Conservation (phyloP, 129 eudicot species). For the Escallonia herrerae region DNA sequence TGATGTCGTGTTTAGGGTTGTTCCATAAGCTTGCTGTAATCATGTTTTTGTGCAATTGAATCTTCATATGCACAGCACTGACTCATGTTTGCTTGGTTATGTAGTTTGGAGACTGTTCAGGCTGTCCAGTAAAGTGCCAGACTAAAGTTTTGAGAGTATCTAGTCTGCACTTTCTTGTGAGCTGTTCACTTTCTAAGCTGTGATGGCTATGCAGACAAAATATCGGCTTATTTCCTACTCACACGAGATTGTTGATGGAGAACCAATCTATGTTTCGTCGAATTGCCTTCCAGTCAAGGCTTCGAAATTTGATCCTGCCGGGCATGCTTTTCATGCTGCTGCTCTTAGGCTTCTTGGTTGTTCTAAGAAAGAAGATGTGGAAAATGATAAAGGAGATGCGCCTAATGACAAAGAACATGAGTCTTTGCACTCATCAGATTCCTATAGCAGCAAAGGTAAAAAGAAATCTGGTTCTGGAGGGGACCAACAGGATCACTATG, state of each 20-base stretch:
- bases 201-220: conserved; percentile 35
- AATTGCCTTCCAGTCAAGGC: conserved; percentile 73
- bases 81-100: background rate
- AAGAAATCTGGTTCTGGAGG: conserved; percentile 69
- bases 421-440: conserved; percentile 52
- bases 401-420: conserved; percentile 46
- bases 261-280: conserved; percentile 58
- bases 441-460: conserved; percentile 80
- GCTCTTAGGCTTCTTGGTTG: conserved; percentile 69
- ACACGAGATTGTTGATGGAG: conserved; percentile 59
- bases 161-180: background rate
- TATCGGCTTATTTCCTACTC: conserved; percentile 58
- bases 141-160: background rate
- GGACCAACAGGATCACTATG: conserved; percentile 85
- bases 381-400: conserved; percentile 19
- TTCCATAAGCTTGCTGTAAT: too few species aligned
- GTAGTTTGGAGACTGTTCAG: background rate
- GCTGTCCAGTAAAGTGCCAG: background rate
- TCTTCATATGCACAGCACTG: background rate
- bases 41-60: too few species aligned
- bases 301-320: conserved; percentile 70
- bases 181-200: background rate
- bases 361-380: conserved; percentile 32
- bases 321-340: conserved; percentile 78
- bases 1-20: too few species aligned